Percentiles rank a stretch among this genome's conserved stretches.
Conservation (phyloP, 257 asterid genomes). For the Solanum neorickii region DNA sequence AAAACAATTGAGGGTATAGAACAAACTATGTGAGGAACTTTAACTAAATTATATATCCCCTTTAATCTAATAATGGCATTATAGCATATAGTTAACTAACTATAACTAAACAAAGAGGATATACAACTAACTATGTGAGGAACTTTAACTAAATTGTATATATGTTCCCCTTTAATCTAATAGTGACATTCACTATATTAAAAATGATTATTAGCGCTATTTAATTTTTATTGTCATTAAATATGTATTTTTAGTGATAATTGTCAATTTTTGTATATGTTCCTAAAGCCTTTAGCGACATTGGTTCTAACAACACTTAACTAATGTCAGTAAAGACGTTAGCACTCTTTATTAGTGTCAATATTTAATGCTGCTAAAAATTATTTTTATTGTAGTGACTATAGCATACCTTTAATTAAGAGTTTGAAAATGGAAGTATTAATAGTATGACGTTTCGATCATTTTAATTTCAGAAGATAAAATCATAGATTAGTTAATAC, state of each 20-base stretch:
- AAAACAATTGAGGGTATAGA: no score
- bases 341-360: no score
- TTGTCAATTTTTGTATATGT: no score
- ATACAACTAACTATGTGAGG: no score
- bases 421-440: background rate
- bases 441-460: background rate
- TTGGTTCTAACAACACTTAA: no score
- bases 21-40: background rate
- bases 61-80: background rate
- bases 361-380: no score
- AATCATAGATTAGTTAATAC: background rate
- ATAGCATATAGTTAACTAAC: background rate
- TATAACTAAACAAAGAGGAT: background rate
- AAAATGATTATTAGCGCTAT: accelerated
- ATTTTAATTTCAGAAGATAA: background rate
- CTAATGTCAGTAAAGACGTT: no score
- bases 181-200: accelerated
- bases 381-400: background rate
- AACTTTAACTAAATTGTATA: no score
- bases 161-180: no score
- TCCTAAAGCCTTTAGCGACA: accelerated
- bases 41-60: background rate
- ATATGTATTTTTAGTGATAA: accelerated
- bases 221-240: accelerated
- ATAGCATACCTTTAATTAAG: background rate